These are phyloP conservation scores for Quercus gilva DNA, from an alignment of 306 rosid genomes.

Conservation along the genomic window DNA sequence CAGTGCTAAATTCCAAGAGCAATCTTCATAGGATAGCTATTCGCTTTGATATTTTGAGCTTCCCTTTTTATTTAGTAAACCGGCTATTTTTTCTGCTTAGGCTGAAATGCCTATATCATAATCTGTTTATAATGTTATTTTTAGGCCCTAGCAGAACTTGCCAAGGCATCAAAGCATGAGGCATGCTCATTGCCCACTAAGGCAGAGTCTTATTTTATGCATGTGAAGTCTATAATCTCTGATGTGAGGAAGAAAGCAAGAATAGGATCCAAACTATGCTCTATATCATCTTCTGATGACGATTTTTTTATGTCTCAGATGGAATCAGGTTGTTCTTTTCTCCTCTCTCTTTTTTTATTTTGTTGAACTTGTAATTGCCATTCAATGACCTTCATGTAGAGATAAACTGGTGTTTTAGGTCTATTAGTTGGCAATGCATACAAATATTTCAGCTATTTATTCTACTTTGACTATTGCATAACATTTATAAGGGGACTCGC, in stretches of 20 bases:
- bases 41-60: background rate
- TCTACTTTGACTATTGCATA: background rate
- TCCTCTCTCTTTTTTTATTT: background rate
- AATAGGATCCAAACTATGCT: constrained; percentile 35
- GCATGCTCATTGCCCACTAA: constrained; percentile 57
- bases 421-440: background rate
- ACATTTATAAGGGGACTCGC: background rate
- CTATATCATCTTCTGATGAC: constrained; percentile 7
- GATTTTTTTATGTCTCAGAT: constrained; percentile 5
- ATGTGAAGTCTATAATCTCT: constrained; percentile 54
- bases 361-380: no score
- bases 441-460: background rate
- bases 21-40: background rate
- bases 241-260: constrained; percentile 31
- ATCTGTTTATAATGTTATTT: constrained; percentile 7
- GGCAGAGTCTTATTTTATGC: constrained; percentile 57
- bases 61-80: no score
- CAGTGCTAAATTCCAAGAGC: no score
- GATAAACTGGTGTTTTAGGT: background rate
- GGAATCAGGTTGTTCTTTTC: constrained; percentile 37
- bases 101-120: constrained; percentile 10
- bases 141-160: constrained; percentile 85
- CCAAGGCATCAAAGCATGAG: constrained; percentile 75
- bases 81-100: background rate
- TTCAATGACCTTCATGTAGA: background rate